These are phyloP conservation scores for Pterulicium gracile DNA, from an alignment of 1,284 basidiomycete species.

Conservation along the genomic window DNA sequence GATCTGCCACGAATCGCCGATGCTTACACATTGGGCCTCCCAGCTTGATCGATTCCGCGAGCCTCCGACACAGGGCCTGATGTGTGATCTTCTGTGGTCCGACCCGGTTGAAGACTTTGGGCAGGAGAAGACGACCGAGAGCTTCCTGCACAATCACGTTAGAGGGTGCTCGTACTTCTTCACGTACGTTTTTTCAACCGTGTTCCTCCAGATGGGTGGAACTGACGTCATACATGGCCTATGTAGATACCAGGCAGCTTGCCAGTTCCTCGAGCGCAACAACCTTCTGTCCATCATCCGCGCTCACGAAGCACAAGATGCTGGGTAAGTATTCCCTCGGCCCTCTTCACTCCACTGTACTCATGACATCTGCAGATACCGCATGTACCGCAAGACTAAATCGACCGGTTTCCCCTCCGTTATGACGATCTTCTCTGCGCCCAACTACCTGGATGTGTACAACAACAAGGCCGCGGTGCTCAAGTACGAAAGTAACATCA, in stretches of 20 bases:
- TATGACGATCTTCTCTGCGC: slow-evolving; percentile 95
- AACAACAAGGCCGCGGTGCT: slow-evolving; percentile 96
- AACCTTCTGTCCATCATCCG: slow-evolving; percentile 91
- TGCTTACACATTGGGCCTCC: slow-evolving; percentile 6
- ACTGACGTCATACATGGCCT: slow-evolving; percentile 6
- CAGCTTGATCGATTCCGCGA: slow-evolving; percentile 92
- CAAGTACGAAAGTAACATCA: slow-evolving; percentile 94
- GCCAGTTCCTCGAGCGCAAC: slow-evolving; percentile 89
- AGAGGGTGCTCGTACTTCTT: slow-evolving; percentile 96
- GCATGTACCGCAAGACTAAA: slow-evolving; percentile 96
- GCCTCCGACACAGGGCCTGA: slow-evolving; percentile 87
- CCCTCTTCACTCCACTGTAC: slow-evolving; percentile 6
- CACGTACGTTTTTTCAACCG: slow-evolving; percentile 46
- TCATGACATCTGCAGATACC: slow-evolving; percentile 50
- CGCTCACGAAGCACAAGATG: slow-evolving; percentile 93
- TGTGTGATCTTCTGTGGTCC: slow-evolving; percentile 95
- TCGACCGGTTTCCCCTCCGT: slow-evolving; percentile 89
- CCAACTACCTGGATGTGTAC: slow-evolving; percentile 94
- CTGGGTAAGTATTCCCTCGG: slow-evolving; percentile 49
- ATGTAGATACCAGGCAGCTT: slow-evolving; percentile 84
- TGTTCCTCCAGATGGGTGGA: background rate
- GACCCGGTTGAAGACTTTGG: slow-evolving; percentile 94
- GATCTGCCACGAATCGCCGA: background rate
- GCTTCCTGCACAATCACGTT: slow-evolving; percentile 89
- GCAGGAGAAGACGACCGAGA: slow-evolving; percentile 77